Evolutionary conservation across 2,329 filamentous ascomycete genomes (phyloP), one percentile per base, ranked within the genome.

Genomic region (Aspergillus fischeri): DNA sequence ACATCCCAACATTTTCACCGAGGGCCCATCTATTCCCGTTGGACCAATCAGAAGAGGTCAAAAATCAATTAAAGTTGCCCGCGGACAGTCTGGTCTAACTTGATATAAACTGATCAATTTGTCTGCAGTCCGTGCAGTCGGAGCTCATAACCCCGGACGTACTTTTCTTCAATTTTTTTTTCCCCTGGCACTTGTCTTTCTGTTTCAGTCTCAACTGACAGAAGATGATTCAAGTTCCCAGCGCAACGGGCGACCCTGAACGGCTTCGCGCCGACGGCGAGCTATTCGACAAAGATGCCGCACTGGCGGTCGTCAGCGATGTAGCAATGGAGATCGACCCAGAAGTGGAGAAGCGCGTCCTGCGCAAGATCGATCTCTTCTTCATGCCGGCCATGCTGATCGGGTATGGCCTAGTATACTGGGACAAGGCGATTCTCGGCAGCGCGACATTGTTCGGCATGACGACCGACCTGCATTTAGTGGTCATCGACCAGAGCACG

Each of bases 391-490:
- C 83, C 11, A 90, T 90, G 86, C 78, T 82, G 24, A 65, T 86
- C 64, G 71, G 71, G 3, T 85, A 89, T 71, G 86, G 86, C 2
- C 75, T 89, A 35, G 86, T 89, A 0, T 89, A 88, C 71, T 88
- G 88, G 67, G 86, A 89, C 70, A 89, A 87, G 78, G 88, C 89
- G 7, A 91, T 92, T 60, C 78, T 92, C 2, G 89, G 89, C 20
- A 85, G 84, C 25, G 88, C 89, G 0, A 85, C 82, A 1, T 81
- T 92, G 11, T 91, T 92, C 68, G 89, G 89, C 61, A 90, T 92
- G 88, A 90, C 87, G 0, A 75, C 77, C 3, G 88, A 91, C 67
- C 80, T 92, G 3, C 61, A 76, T 1, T 81, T 92, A 45, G 79
- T 79, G 29, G 74, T 88, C 3, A 73, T 82, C 7, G 73, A 82